Conservation (phyloP, 495 filamentous ascomycete species). For the Lophiotrema nucula region DNA sequence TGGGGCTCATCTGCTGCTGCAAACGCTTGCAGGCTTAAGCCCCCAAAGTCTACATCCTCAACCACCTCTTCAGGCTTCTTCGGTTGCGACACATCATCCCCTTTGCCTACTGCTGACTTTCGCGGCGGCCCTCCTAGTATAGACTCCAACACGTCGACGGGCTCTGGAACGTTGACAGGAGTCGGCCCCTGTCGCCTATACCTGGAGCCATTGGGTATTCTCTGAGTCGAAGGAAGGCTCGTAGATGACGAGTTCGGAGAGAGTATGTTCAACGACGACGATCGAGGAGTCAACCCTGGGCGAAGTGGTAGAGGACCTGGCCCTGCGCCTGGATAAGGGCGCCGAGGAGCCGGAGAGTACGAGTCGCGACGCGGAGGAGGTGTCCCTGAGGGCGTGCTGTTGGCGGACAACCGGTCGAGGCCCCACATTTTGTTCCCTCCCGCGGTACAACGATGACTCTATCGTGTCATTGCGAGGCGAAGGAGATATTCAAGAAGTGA, state of each 20-base stretch:
- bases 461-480: too few relatives aligned
- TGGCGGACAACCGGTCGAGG: constrained; percentile 77
- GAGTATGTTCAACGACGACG: constrained; percentile 65
- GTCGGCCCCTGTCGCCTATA: constrained; percentile 53
- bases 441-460: too few relatives aligned
- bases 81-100: background rate
- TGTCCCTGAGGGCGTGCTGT: constrained; percentile 63
- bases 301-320: constrained; percentile 56
- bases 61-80: constrained; percentile 50
- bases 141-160: constrained; percentile 66
- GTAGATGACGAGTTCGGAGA: constrained; percentile 68
- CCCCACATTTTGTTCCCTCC: constrained; percentile 62
- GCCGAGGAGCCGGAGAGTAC: constrained; percentile 67
- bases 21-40: constrained; percentile 72
- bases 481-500: background rate
- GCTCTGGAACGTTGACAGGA: constrained; percentile 62
- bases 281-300: constrained; percentile 60
- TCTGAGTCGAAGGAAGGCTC: constrained; percentile 62
- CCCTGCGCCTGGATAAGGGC: constrained; percentile 52
- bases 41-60: constrained; percentile 75
- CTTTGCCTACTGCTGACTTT: constrained; percentile 11
- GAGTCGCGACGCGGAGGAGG: constrained; percentile 61
- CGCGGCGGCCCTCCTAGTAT: constrained; percentile 61
- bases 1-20: constrained; percentile 46
- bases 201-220: constrained; percentile 63